Evolutionary conservation across 2,329 filamentous ascomycete species (phyloP), one percentile per base, ranked within the genome.

Genomic region (Cladosporium sp.): DNA sequence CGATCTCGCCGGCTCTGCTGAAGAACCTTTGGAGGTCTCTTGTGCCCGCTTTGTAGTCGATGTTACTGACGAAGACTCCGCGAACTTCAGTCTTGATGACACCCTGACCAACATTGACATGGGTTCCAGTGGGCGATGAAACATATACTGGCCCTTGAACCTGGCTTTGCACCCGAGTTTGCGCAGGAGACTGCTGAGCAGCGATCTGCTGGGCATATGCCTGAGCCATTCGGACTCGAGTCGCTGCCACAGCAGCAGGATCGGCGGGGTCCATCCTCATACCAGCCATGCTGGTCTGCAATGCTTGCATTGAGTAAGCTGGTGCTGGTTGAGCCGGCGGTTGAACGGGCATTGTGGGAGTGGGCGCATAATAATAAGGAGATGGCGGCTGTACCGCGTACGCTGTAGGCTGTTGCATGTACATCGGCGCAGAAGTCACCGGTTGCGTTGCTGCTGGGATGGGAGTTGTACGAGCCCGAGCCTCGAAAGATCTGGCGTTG

Each of bases 31-130:
- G 62, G 34, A 76, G 68, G 21, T 75, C 73, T 24, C 66, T 67
- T 12, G 66, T 61, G n/a, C 66, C 64, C 21, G 73, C 71, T 67
- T 72, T 71, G 71, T 68, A 75, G 69, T 69, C 71, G 6, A 76
- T 65, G 18, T 68, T 68, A 21, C 66, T 71, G 36, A 76, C 71
- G 62, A 75, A 75, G 51, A 76, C 66, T 8, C 74, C 74, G 12
- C 73, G 71, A 14, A 68, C 66, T 65, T 75, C 73, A 18, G 68
- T 74, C 14, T 66, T 66, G 11, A 74, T 67, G 12, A 64, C 54
- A 18, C 74, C 74, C 32, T 71, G 61, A 11, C 54, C 67, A 30
- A 67, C 67, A 64, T 75, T 76, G 30, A 74, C 66, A 11, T 70
- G 71, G 10, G 70, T 62, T n/a, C 74, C 73, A 3, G 65, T 67